phyloP scores from a whole-genome alignment of 345 rosid species.

The Adansonia digitata region DNA sequence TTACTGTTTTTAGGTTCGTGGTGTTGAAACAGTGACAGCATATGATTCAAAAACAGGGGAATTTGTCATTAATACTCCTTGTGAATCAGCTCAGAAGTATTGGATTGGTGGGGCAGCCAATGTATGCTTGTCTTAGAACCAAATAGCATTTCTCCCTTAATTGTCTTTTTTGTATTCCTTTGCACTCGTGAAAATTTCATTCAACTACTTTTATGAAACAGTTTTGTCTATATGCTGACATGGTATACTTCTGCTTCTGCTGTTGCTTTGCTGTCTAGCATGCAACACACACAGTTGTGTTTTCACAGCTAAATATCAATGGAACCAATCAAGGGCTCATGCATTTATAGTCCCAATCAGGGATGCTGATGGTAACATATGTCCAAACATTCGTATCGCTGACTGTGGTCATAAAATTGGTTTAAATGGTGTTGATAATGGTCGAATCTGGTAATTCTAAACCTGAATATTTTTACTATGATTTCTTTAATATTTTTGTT shows the following conservation, averaged over 20 bases:
- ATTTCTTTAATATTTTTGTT: neutral
- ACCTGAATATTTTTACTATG: neutral
- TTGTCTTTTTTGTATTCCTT: neutral
- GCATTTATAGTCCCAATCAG: constrained; percentile 87
- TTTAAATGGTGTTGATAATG: constrained; percentile 92
- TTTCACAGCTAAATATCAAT: constrained; percentile 78
- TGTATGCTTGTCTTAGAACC: constrained; percentile 30
- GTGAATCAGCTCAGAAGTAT: constrained; percentile 95
- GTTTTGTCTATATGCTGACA: constrained; percentile 18
- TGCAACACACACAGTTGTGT: constrained; percentile 89
- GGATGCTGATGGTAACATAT: constrained; percentile 65
- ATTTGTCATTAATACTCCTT: constrained; percentile 86
- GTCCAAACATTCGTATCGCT: constrained; percentile 72
- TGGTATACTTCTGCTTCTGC: constrained; percentile 5
- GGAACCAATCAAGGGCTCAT: constrained; percentile 90
- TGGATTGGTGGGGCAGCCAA: constrained; percentile 98
- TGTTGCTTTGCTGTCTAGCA: constrained; percentile 42
- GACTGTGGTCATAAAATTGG: constrained; percentile 98
- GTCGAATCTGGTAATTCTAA: constrained; percentile 68
- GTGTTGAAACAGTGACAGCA: constrained; percentile 81
- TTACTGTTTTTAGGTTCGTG: constrained; percentile 56
- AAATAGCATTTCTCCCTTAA: neutral
- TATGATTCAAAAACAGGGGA: constrained; percentile 66
- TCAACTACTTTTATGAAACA: neutral
- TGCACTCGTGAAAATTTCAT: neutral